A percentile compares a stretch with the other conserved stretches of the same genome.
phyloP scores from a whole-genome alignment of 169 alveolate species.

The Besnoitia besnoiti region DNA sequence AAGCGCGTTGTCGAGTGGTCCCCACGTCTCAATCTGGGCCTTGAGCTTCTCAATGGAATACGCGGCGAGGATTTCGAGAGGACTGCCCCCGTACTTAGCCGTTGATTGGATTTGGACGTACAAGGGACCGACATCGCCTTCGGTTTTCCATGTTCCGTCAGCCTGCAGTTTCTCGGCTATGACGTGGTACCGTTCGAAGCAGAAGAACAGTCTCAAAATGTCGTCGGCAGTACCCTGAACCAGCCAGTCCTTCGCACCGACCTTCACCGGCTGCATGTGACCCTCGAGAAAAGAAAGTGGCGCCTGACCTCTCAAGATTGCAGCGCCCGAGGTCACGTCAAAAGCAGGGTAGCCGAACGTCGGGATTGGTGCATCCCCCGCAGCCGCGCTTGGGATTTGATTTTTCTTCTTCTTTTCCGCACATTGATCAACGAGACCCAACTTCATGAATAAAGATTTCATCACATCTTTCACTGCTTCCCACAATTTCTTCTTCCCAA shows the following conservation, averaged over 20 bases:
- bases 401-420: neutral
- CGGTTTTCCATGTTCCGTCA: neutral
- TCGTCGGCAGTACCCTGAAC: neutral
- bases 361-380: neutral
- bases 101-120: neutral
- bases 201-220: neutral
- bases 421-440: neutral
- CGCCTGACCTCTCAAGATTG: neutral
- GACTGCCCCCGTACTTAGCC: neutral
- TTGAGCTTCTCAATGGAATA: neutral
- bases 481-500: neutral
- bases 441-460: no score
- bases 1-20: neutral
- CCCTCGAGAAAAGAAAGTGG: neutral
- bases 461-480: neutral
- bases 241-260: conserved; percentile 5
- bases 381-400: conserved; percentile 2
- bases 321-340: neutral
- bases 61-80: neutral
- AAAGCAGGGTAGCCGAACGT: conserved; percentile 6
- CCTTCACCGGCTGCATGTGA: neutral
- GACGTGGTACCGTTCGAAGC: neutral
- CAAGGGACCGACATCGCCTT: neutral
- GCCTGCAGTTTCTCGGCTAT: neutral
- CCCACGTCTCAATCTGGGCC: neutral